Percentiles rank a stretch among this genome's conserved stretches.
Conservation (phyloP, 1,284 basidiomycete genomes). For the Boletus sp. region DNA sequence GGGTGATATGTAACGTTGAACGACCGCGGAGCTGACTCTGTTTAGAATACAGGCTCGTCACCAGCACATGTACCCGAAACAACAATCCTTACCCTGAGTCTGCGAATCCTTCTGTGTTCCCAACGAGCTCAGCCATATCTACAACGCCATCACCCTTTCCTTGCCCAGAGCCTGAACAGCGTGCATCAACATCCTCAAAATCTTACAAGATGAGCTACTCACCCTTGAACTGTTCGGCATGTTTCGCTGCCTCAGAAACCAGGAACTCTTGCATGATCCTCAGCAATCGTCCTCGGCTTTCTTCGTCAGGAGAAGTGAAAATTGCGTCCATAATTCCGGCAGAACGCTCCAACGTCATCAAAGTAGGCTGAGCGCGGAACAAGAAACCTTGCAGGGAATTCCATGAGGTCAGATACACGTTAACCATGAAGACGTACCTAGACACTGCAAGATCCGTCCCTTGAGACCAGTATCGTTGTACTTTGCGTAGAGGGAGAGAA, state of each 20-base stretch:
- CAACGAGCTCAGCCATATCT: slow-evolving; percentile 90
- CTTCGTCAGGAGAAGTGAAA: slow-evolving; percentile 68
- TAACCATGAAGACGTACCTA: slow-evolving; percentile 50
- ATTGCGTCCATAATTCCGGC: slow-evolving; percentile 86
- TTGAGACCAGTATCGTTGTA: slow-evolving; percentile 52
- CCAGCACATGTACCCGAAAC: not conserved
- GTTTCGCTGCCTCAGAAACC: slow-evolving; percentile 73
- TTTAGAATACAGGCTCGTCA: not conserved
- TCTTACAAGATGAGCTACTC: not conserved
- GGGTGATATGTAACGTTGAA: slow-evolving; percentile 85
- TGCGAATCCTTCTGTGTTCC: slow-evolving; percentile 90
- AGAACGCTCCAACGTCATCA: slow-evolving; percentile 79
- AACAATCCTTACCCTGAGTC: slow-evolving; percentile 75
- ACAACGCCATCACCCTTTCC: slow-evolving; percentile 49
- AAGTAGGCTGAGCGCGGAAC: slow-evolving; percentile 86
- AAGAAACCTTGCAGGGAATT: slow-evolving; percentile 60
- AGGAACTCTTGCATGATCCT: slow-evolving; percentile 91
- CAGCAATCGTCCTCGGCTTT: slow-evolving; percentile 70
- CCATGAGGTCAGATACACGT: not conserved
- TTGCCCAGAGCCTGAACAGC: slow-evolving; percentile 33
- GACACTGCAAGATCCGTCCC: slow-evolving; percentile 70
- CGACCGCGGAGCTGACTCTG: slow-evolving; percentile 89
- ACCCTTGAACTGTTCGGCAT: slow-evolving; percentile 66
- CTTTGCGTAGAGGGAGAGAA: slow-evolving; percentile 70
- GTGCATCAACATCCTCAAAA: slow-evolving; percentile 1